Evolutionary conservation across 2,329 filamentous ascomycete genomes (phyloP), one percentile per base, ranked within the genome.

Genomic region (Colletotrichum sp.): DNA sequence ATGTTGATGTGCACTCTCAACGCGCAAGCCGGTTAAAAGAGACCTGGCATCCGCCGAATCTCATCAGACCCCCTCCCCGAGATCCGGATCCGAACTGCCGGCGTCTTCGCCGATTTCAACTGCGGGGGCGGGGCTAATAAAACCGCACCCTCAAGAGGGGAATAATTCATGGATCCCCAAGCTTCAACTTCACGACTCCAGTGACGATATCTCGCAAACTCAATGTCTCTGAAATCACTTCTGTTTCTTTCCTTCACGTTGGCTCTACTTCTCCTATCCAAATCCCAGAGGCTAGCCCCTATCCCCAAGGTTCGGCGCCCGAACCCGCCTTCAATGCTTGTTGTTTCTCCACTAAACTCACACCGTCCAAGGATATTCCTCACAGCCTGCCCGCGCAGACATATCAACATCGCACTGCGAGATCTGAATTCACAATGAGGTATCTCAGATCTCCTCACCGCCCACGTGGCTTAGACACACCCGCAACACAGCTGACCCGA

Each of bases 11-110:
- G 44, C n/a, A 52, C n/a, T 52, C 6, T 22, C 39, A n/a, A 48
- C 39, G 39, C 39, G n/a, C 44, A 52, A 22, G n/a, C 44, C 44
- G 44, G 44, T 22, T 52, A 3, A 13, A 24, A 52, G 44, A 52
- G 44, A 52, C 44, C 44, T 52, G 6, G n/a, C 44, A 52, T 24
- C 44, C 55, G 22, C 55, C 59, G 59, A 13, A 63, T 15, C 18
- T 24, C n/a, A 13, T 32, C 18, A 18, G 4, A 22, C 15, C 8
- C 28, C n/a, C 8, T n/a, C 48, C 28, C 72, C 69, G 63, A 69
- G n/a, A 52, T 55, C 70, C 73, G 73, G 73, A 15, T 36, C 73
- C 73, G 73, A 75, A 68, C n/a, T 73, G 73, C 73, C 70, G 73
- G 64, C 22, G 26, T 18, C 70, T n/a, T 64, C 39, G 63, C 73